Base-by-base conservation (phyloP, 768 basidiomycete species). In the Sporobolomyces pararoseus region DNA sequence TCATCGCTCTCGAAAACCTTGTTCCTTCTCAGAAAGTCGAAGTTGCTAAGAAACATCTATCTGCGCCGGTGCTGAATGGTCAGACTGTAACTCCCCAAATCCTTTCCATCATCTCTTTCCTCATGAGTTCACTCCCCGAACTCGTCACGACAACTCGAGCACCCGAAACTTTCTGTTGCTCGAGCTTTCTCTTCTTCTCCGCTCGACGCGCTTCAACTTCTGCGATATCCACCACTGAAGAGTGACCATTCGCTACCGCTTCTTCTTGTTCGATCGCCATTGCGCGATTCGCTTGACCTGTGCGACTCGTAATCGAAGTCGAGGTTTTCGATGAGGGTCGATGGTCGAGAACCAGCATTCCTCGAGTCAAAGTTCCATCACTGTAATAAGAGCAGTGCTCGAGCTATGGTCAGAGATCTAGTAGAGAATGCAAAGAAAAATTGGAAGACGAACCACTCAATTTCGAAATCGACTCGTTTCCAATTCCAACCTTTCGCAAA, bases 401-500 rank as follows among this genome's bases (percentile, higher is more conserved):
- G 46, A 47, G 13, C 46, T 14, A 21, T 23, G 7, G 46, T 23
- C 6, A 37, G 31, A 42, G 39, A 60, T 27, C 17, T 3, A 35
- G n/a, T 19, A 51, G 42, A n/a, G n/a, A n/a, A 42, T 42, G 39
- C 17, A 9, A 42, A 37, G 49, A 25, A 31, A 25, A 25, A 25
- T 4, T 35, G 23, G 46, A 21, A 16, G 35, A 58, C 67, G 27
- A 39, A 73, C 72, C 63, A 66, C 51, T 73, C 72, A 42, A 73
- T 63, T 50, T 73, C 72, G n/a, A 73, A 69, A 17, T 62, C 67
- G 29, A 54, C 54, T 44, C 63, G 65, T 49, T 76, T 71, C 58
- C 75, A 78, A 21, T 31, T 58, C 39, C 77, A 77, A 42, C 77
- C 78, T 7, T 75, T 63, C 35, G 73, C 68, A 44, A 79, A 75